Evolutionary conservation across 805 yeast genomes (phyloP).

Genomic region (Kuraishia hungarica): DNA sequence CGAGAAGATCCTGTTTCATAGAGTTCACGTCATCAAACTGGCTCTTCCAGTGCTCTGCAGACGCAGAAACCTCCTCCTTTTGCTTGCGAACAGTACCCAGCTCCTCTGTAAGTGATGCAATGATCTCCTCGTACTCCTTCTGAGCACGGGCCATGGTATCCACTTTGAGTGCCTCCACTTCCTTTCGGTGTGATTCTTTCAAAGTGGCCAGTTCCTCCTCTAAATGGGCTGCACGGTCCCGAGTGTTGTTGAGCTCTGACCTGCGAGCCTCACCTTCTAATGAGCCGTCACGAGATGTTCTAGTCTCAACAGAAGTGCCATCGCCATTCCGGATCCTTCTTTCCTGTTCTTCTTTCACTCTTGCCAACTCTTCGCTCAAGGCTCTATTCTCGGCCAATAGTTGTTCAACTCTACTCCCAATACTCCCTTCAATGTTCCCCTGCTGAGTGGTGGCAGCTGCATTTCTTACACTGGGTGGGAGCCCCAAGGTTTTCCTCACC

Average conservation of each 20-base stretch:
- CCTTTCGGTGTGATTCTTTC: background rate
- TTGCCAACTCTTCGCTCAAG: constrained; percentile 8
- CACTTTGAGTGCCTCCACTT: background rate
- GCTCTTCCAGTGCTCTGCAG: constrained; percentile 8
- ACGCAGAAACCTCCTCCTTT: constrained; percentile 12
- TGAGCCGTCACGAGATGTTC: background rate
- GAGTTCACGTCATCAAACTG: constrained; percentile 18
- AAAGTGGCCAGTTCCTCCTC: background rate
- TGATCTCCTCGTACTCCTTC: background rate
- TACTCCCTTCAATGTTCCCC: background rate
- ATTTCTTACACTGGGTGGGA: background rate
- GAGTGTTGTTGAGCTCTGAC: background rate
- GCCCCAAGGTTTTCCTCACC: background rate
- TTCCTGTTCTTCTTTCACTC: constrained; percentile 7
- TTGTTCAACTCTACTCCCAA: constrained; percentile 13
- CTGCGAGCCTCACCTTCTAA: background rate
- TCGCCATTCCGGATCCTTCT: background rate
- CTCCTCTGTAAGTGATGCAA: constrained; percentile 1
- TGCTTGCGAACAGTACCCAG: constrained; percentile 14
- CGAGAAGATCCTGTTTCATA: constrained; percentile 56
- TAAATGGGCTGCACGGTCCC: background rate
- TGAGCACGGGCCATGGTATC: background rate
- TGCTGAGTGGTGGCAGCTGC: background rate
- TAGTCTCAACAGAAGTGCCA: background rate
- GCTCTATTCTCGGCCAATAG: constrained; percentile 16